Conservation (phyloP, 176 grass and related monocot species). For the Sorghum bicolor region DNA sequence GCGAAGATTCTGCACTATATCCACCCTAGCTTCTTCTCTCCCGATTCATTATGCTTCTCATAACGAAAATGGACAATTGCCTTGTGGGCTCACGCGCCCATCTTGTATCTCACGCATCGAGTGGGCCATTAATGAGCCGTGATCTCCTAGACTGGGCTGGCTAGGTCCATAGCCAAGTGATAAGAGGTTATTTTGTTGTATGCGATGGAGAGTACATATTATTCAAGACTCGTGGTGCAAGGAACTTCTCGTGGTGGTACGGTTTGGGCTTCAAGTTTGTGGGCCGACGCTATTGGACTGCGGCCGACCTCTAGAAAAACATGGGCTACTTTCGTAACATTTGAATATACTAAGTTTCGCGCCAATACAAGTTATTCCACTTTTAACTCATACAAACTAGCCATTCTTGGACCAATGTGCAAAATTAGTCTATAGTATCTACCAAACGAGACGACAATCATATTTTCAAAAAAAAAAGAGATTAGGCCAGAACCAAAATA, state of each 20-base stretch:
- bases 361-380: background rate
- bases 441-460: background rate
- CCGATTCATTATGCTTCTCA: no score
- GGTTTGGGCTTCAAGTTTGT: background rate
- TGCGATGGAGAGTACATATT: background rate
- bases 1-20: no score
- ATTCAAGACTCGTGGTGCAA: background rate
- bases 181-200: background rate
- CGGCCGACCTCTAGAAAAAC: background rate
- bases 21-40: no score
- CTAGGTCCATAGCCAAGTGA: background rate
- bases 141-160: no score
- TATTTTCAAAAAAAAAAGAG: background rate
- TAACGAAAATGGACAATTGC: no score
- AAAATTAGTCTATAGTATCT: background rate
- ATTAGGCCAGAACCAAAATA: background rate
- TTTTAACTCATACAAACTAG: background rate
- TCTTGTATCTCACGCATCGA: background rate
- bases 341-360: background rate
- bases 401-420: background rate
- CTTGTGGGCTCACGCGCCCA: background rate
- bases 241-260: background rate
- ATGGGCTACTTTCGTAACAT: background rate
- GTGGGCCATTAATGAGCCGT: background rate
- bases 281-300: rapidly evolving